Base-by-base conservation (phyloP, 176 grass and related monocot genomes). In the Cenchrus fungigraminus region DNA sequence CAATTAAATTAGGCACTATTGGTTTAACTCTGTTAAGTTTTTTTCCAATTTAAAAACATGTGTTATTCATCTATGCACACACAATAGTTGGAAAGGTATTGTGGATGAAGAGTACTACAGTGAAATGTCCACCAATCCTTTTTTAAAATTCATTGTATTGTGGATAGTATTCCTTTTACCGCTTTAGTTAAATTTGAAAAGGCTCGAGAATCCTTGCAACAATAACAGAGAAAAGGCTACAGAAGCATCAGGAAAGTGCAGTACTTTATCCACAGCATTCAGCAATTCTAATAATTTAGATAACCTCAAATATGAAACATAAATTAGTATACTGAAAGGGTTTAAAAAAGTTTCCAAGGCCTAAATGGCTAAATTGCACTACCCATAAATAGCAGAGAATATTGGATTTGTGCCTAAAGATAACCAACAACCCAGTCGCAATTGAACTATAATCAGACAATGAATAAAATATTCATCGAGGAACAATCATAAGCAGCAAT, bases 51-150 rank as follows among this genome's bases (percentile, higher is more conserved):
- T 29, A 73, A 45, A 73, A 73, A 28, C 66, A 68, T 20, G 44
- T 6, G 4, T 28, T 72, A 72, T 72, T 32, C 31, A 32, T 32
- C 31, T 32, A 32, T 32, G 37, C 69, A 51, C 68, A 71, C 10
- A 71, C 68, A 71, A 71, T 49, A 71, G 43, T 49, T 71, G 68
- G 68, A 20, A 40, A 40, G 37, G 12, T 22, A 49, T 46, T 71
- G 20, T 70, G 19, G 67, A 20, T 68, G 65, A 68, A 2, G 37
- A 40, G 37, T 19, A 68, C 14, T 40, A 68, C 14, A 68, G 32
- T 46, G 37, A 40, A 40, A 40, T 40, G 37, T 40, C 37, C 37
- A 40, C 37, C 37, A 40, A 40, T 40, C 0, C 37, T 40, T 40
- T 40, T 40, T 40, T 40, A 4, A 4, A 4, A 40, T 40, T 40